These are phyloP conservation scores for Vaccinium vitisidaea DNA, from an alignment of 148 eudicot genomes.

Conservation along the genomic window DNA sequence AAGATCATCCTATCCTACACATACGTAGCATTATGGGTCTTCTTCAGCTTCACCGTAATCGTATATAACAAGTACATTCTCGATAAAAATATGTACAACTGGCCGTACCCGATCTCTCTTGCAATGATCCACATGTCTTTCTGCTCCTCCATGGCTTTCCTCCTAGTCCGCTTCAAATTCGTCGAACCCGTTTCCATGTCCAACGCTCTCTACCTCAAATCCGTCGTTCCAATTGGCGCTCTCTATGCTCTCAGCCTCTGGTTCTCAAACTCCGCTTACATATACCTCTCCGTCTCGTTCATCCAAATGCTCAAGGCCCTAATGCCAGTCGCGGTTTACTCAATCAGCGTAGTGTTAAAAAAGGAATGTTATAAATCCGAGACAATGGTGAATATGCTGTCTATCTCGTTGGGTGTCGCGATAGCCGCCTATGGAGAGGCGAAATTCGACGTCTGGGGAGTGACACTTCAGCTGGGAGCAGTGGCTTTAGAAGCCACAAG, in stretches of 20 bases:
- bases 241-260: no score
- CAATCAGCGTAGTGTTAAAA: conserved; percentile 55
- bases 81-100: conserved; percentile 68
- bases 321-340: conserved; percentile 76
- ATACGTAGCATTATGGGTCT: conserved; percentile 51
- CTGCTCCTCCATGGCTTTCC: conserved; percentile 54
- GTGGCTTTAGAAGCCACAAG: conserved; percentile 70
- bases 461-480: conserved; percentile 57
- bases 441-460: conserved; percentile 63
- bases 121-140: conserved; percentile 79
- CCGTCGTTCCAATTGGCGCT: no score
- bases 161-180: conserved; percentile 38
- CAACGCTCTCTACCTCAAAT: conserved; percentile 36
- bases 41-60: conserved; percentile 62
- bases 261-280: conserved; percentile 65
- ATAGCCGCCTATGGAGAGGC: conserved; percentile 81
- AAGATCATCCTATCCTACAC: no score
- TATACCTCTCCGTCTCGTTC: conserved; percentile 62
- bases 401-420: conserved; percentile 68
- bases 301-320: conserved; percentile 79
- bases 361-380: conserved; percentile 50
- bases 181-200: conserved; percentile 67
- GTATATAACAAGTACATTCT: conserved; percentile 66
- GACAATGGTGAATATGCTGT: conserved; percentile 61
- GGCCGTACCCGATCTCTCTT: conserved; percentile 74